Percentiles rank a stretch among this genome's conserved stretches.
Evolutionary conservation across 306 rosid species (phyloP).

Genomic region (Notholithocarpus densiflorus): DNA sequence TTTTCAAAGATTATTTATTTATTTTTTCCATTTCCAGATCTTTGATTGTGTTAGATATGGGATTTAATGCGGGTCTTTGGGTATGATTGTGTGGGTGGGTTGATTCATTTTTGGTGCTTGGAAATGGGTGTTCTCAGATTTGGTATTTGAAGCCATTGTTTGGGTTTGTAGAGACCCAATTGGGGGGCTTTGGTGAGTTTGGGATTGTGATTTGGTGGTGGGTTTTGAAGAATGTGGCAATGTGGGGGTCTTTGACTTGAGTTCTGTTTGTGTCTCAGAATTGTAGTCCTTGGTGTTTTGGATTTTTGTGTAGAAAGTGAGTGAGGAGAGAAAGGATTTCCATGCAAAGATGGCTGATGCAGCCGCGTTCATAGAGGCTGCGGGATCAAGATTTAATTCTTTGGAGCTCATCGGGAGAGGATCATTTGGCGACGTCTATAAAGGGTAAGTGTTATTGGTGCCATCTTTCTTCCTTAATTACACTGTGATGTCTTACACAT

Average conservation of each 20-base stretch:
- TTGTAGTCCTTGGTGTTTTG: constrained; percentile 33
- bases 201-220: constrained; percentile 29
- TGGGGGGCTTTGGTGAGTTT: constrained; percentile 22
- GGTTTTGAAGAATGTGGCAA: constrained; percentile 28
- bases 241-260: constrained; percentile 27
- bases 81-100: constrained; percentile 19
- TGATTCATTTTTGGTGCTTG: constrained; percentile 14
- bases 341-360: constrained; percentile 65
- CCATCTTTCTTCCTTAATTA: not conserved
- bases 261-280: not conserved
- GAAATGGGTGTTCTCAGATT: constrained; percentile 35
- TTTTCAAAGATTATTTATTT: not conserved
- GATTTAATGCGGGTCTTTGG: not conserved
- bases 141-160: constrained; percentile 21
- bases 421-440: constrained; percentile 93
- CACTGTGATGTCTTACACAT: not conserved
- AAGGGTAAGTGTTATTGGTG: constrained; percentile 59
- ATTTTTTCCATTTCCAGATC: not conserved
- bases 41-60: constrained; percentile 23
- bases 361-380: constrained; percentile 69
- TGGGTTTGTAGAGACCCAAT: constrained; percentile 11
- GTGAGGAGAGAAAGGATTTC: constrained; percentile 34
- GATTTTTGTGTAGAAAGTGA: constrained; percentile 24
- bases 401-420: constrained; percentile 96
- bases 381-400: constrained; percentile 79